phyloP scores from a whole-genome alignment of 768 basidiomycete species.

The Lyophyllum shimeji region DNA sequence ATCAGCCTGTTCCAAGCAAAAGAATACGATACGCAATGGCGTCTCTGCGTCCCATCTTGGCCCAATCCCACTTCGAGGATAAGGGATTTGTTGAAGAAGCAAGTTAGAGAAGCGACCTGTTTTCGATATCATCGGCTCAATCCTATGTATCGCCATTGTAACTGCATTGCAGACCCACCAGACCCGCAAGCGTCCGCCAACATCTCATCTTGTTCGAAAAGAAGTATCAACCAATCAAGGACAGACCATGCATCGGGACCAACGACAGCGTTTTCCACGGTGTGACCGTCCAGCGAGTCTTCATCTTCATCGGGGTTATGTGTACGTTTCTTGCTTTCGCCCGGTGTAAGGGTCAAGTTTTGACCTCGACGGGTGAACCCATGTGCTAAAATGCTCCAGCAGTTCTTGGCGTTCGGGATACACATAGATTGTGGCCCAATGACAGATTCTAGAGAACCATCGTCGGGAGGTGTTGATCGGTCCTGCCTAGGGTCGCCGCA shows the following conservation, averaged over 20 bases:
- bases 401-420: constrained; percentile 51
- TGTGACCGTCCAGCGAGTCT: constrained; percentile 4
- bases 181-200: constrained; percentile 30
- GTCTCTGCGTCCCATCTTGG: constrained; percentile 56
- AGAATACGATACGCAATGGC: constrained; percentile 48
- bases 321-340: constrained; percentile 34
- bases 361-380: constrained; percentile 46
- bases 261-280: constrained; percentile 35
- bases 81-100: constrained; percentile 59
- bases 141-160: not conserved
- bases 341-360: constrained; percentile 27
- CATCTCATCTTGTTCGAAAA: constrained; percentile 70
- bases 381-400: constrained; percentile 61
- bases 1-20: constrained; percentile 32
- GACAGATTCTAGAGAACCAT: constrained; percentile 52
- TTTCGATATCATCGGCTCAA: not conserved
- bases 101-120: constrained; percentile 44
- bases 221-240: constrained; percentile 63
- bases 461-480: constrained; percentile 15
- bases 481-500: constrained; percentile 33
- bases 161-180: constrained; percentile 30
- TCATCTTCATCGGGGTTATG: constrained; percentile 24
- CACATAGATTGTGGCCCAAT: constrained; percentile 55
- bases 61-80: constrained; percentile 43
- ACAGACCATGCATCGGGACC: constrained; percentile 68